A percentile compares a stretch with the other conserved stretches of the same genome.
These are phyloP conservation scores for Aspergillus uvarum DNA, from an alignment of 2,329 filamentous ascomycete species.

Conservation along the genomic window DNA sequence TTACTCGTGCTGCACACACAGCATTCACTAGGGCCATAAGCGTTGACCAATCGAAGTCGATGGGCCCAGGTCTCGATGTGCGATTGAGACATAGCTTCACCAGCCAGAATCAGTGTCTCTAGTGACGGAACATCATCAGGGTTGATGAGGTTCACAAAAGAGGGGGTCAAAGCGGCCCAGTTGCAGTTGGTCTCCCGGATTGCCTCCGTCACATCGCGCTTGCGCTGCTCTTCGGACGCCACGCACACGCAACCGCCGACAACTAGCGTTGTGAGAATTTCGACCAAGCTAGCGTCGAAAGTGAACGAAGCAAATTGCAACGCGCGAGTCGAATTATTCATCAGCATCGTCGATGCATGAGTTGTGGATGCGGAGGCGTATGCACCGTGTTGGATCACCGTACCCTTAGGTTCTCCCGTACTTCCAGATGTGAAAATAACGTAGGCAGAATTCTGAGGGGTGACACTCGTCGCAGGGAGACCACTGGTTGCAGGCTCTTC, in stretches of 20 bases:
- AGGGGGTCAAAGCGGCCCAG: conserved; percentile 11
- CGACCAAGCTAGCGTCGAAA: conserved; percentile 38
- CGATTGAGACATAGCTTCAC: conserved; percentile 13
- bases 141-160: conserved; percentile 6
- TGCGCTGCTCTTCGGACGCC: conserved; percentile 45
- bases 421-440: conserved; percentile 18
- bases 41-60: conserved; percentile 9
- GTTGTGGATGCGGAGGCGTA: conserved; percentile 14
- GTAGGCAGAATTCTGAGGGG: conserved; percentile 12
- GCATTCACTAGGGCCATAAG: conserved; percentile 38
- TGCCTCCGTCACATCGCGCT: conserved; percentile 46
- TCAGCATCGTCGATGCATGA: conserved; percentile 32
- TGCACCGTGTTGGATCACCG: conserved; percentile 10
- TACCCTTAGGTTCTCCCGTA: conserved; percentile 17
- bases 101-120: conserved; percentile 8
- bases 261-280: conserved; percentile 19
- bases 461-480: neutral
- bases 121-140: conserved; percentile 8
- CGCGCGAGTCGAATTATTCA: conserved; percentile 39
- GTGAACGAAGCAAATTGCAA: conserved; percentile 37
- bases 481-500: neutral
- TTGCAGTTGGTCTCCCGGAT: conserved; percentile 29
- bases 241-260: conserved; percentile 41
- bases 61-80: conserved; percentile 14
- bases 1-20: conserved; percentile 10